Evolutionary conservation across 495 filamentous ascomycete genomes (phyloP), one percentile per base, ranked within the genome.

Genomic region (Hyaloscypha variabilis): DNA sequence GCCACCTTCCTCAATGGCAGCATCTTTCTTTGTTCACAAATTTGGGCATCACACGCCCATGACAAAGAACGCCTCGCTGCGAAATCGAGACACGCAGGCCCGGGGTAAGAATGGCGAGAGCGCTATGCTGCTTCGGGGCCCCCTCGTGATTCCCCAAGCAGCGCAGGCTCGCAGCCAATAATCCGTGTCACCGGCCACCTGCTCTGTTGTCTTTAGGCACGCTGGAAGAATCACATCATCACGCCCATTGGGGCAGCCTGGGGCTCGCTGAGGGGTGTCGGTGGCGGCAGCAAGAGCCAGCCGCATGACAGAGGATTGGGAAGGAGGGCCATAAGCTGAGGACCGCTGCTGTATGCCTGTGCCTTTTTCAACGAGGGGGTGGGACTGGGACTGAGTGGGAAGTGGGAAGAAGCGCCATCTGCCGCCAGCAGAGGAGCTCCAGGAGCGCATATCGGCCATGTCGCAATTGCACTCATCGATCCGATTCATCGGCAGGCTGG

Each of bases 81-180:
- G 39, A 46, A 46, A 17, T 57, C 30, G 26, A 59, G 8, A 54
- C 23, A 28, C 51, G 21, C 25, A 24, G 49, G 49, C 21, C 51
- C 25, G 42, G 21, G 24, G 58, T 59, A 34, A 61, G 34, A 63
- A 63, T 50, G 60, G 60, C 60, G 34, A 63, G 25, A 1, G 13
- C 28, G 39, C 65, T 67, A 67, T 24, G 14, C 67, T 34, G 14
- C 36, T 52, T 65, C 36, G 49, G 52, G 49, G 0, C 11, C 49
- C 34, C 67, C 67, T 69, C 67, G 67, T 69, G 67, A 69, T 69
- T 65, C 13, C 62, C 39, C 42, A 50, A 49, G 30, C 64, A 67
- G 34, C 34, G 34, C 24, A 52, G 42, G 6, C 19, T 4, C 21
- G 28, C 54, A 61, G 61, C 66, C 66, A 68, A 68, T 68, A 57